Conservation (phyloP, 179 eudicot genomes). For the Vitellaria paradoxa region DNA sequence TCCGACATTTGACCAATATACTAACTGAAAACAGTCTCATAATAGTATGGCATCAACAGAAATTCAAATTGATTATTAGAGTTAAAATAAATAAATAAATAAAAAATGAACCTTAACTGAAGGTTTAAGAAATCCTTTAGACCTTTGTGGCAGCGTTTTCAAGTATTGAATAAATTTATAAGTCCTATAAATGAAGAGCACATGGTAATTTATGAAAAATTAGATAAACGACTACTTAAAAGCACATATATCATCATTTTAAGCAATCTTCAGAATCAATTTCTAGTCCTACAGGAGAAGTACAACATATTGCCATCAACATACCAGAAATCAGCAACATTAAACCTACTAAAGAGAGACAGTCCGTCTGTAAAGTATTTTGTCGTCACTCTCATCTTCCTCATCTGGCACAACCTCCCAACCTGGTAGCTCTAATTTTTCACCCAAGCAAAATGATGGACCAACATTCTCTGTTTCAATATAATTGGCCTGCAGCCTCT, state of each 20-base stretch:
- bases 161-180: not conserved
- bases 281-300: not conserved
- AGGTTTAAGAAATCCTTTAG: not conserved
- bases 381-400: slow-evolving; percentile 91
- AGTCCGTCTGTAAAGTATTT: slow-evolving; percentile 78
- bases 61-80: not conserved
- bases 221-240: not conserved
- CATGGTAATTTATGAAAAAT: not conserved
- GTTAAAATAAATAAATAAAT: too few relatives aligned
- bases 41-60: not conserved
- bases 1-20: too few relatives aligned
- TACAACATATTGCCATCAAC: not conserved
- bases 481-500: slow-evolving; percentile 62
- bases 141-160: not conserved
- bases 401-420: slow-evolving; percentile 51
- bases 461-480: slow-evolving; percentile 61
- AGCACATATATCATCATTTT: not conserved
- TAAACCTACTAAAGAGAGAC: slow-evolving; percentile 55
- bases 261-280: not conserved
- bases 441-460: slow-evolving; percentile 81
- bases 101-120: not conserved
- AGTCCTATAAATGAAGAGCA: not conserved
- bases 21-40: too few relatives aligned
- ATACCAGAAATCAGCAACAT: not conserved
- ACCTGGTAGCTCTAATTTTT: slow-evolving; percentile 77